Evolutionary conservation across 225 moss, liverwort and hornwort species (phyloP).

Genomic region (Rhytidiadelphus loreus): DNA sequence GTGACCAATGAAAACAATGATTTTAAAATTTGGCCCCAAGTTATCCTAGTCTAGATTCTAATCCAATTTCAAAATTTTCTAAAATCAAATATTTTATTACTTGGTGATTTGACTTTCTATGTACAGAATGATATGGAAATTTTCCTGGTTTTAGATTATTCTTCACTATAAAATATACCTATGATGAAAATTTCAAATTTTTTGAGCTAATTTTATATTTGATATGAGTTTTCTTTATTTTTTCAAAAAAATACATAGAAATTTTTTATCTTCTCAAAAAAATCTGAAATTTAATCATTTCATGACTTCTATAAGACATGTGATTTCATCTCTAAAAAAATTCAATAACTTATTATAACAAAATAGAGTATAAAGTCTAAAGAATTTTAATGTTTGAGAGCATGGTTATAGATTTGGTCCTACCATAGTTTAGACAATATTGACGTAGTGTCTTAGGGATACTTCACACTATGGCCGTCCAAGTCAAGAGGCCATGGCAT

Average conservation of each 20-base stretch:
- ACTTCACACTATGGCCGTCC: too few relatives aligned
- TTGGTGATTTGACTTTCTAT: background rate
- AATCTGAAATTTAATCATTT: too few relatives aligned
- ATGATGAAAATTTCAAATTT: background rate
- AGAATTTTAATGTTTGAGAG: background rate
- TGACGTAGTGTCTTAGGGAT: background rate
- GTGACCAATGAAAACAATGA: background rate
- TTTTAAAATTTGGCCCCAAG: background rate
- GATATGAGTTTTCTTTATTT: background rate
- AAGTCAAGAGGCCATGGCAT: too few relatives aligned
- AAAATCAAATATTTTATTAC: background rate
- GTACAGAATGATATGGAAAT: rapidly evolving
- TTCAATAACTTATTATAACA: background rate
- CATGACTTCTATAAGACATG: background rate
- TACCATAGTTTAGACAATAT: background rate
- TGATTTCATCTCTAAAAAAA: background rate
- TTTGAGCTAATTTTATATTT: background rate
- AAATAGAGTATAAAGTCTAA: background rate
- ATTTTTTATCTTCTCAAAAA: background rate
- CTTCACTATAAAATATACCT: background rate
- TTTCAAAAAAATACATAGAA: background rate
- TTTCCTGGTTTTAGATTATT: background rate
- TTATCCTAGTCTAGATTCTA: background rate
- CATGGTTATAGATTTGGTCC: background rate
- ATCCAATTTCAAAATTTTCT: background rate